Base-by-base conservation (phyloP, 2,329 filamentous ascomycete genomes). In the Arthrocladium fulminans region DNA sequence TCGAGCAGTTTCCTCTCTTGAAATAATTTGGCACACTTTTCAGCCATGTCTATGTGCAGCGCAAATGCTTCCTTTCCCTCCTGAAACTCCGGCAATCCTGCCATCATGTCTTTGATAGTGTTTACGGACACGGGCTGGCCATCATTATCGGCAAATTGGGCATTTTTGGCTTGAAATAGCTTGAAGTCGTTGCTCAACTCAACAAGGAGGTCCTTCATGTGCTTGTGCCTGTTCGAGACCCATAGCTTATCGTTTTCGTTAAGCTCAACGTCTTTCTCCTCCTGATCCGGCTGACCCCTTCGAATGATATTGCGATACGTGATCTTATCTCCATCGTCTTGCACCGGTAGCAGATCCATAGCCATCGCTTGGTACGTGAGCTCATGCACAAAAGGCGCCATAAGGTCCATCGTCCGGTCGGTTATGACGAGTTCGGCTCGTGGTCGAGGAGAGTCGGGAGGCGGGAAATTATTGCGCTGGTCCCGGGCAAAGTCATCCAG, bases 311-410 rank as follows among this genome's bases (percentile, higher is more conserved):
- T 89, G 56, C 82, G 83, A 63, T 89, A 98, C 0, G 84, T 88
- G 8, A 94, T 77, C 64, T 92, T 95, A 55, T 95, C 88, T n/a
- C 54, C 54, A 20, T 79, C 83, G 47, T 97, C 92, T 59, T 85
- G 82, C 61, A 98, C 88, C 0, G 85, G 84, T 24, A 98, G 71
- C 7, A 98, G 72, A 63, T 98, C 92, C 65, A 96, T 87, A 2
- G 88, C 90, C 90, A 98, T 97, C 44, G 92, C 88, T 67, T 98
- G 92, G 64, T 97, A 98, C 10, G 92, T 96, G 63, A 98, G 96
- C 61, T 98, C 92, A 67, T 98, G 92, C 3, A 97, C 63, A 9
- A 97, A 69, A 1, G 92, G 92, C 0, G 90, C 83, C 69, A 84
- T 80, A 2, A 96, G 68, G 64, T 98, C 92, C 84, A 98, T 92